Percentiles rank a stretch among this genome's conserved stretches.
Evolutionary conservation across 768 basidiomycete genomes (phyloP).

Genomic region (Macrolepiota fuliginosa): DNA sequence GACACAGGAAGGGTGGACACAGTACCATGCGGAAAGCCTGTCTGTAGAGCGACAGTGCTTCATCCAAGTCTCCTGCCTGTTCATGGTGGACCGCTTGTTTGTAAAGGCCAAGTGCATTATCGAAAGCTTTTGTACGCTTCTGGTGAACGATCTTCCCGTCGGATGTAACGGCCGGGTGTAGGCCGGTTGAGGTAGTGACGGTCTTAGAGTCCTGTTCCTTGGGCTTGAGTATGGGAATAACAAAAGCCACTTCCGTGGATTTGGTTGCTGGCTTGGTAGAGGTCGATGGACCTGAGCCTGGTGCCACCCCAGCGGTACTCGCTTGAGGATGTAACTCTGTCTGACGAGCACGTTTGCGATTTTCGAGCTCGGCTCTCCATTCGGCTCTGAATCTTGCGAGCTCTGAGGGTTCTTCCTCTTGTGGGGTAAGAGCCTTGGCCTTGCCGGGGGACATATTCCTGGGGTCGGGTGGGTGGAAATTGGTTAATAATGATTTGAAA

Average conservation of each 20-base stretch:
- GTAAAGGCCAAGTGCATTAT: constrained; percentile 64
- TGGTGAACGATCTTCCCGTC: constrained; percentile 20
- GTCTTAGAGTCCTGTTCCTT: background rate
- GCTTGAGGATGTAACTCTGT: constrained; percentile 1
- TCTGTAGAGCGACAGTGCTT: constrained; percentile 74
- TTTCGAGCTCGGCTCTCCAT: constrained; percentile 69
- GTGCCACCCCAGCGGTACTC: constrained; percentile 7
- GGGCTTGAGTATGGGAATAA: background rate
- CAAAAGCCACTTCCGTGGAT: constrained; percentile 2
- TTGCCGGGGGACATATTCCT: background rate
- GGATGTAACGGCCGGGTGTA: constrained; percentile 23
- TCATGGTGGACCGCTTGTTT: constrained; percentile 69
- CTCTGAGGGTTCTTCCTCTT: constrained; percentile 52
- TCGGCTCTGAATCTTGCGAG: constrained; percentile 67
- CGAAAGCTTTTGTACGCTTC: constrained; percentile 32
- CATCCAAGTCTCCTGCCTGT: constrained; percentile 70
- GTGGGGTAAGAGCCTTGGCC: constrained; percentile 4
- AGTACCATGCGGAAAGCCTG: constrained; percentile 69
- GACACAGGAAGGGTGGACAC: background rate
- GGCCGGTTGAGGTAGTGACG: constrained; percentile 7
- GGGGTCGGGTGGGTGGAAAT: background rate
- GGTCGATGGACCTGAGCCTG: constrained; percentile 2
- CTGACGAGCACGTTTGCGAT: constrained; percentile 24
- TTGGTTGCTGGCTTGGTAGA: constrained; percentile 7
- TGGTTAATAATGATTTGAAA: background rate